Percentiles rank a stretch among this genome's conserved stretches.
Evolutionary conservation across 2,329 filamentous ascomycete genomes (phyloP).

Genomic region (Colletotrichum musae): DNA sequence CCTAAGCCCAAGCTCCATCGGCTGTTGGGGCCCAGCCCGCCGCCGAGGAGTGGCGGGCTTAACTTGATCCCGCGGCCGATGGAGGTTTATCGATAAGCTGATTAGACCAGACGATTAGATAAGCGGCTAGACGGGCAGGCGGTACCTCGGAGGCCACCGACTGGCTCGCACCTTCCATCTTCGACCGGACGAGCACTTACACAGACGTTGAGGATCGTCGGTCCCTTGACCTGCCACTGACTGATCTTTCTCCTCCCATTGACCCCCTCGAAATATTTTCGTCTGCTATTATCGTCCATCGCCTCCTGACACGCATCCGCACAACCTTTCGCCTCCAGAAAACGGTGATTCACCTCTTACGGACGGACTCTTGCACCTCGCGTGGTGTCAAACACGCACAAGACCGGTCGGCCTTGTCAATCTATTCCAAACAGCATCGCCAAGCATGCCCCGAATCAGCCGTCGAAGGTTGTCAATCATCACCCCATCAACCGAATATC

Average conservation of each 20-base stretch:
- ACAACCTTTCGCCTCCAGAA: background rate
- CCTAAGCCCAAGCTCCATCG: background rate
- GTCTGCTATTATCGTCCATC: background rate
- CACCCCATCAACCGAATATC: background rate
- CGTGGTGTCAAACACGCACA: constrained; percentile 21
- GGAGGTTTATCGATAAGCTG: constrained; percentile 5
- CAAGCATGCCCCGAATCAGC: constrained; percentile 9
- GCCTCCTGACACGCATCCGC: constrained; percentile 2
- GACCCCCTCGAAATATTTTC: background rate
- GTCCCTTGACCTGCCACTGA: too few relatives aligned
- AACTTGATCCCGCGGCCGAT: constrained; percentile 22
- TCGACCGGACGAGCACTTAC: constrained; percentile 12
- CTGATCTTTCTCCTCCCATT: too few relatives aligned
- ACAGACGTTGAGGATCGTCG: constrained; percentile 9
- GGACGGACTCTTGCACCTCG: constrained; percentile 12
- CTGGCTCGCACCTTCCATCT: constrained; percentile 12
- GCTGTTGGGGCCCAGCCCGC: constrained; percentile 1
- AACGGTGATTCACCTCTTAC: background rate
- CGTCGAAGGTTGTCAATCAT: constrained; percentile 16
- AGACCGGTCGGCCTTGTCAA: constrained; percentile 12
- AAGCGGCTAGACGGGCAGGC: background rate
- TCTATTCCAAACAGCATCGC: constrained; percentile 1
- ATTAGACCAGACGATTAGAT: constrained; percentile 19
- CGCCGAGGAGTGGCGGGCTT: constrained; percentile 1
- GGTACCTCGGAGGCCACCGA: background rate